Percentiles rank a stretch among this genome's conserved stretches.
Conservation (phyloP, 345 rosid genomes). For the Clausena lansium region DNA sequence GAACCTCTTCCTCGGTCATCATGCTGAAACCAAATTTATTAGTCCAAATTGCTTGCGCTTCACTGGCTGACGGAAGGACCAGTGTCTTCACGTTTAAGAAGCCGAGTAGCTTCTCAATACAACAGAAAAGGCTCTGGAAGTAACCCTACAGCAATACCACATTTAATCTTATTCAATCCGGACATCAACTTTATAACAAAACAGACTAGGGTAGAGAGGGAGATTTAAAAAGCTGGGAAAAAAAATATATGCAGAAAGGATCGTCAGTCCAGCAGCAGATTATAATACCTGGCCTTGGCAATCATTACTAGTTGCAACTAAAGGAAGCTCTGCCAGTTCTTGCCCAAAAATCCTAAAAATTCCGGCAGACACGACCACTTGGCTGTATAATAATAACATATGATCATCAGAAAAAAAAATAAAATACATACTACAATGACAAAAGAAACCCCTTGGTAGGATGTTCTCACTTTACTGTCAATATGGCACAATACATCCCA, state of each 20-base stretch:
- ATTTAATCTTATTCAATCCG: background rate
- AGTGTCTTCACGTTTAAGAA: conserved; percentile 63
- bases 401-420: background rate
- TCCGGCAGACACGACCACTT: conserved; percentile 75
- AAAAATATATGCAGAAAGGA: no score
- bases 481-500: conserved; percentile 83
- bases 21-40: conserved; percentile 72
- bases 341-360: conserved; percentile 73
- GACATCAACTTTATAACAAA: background rate
- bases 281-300: conserved; percentile 63
- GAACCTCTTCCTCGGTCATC: conserved; percentile 64
- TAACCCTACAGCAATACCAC: conserved; percentile 57
- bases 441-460: background rate
- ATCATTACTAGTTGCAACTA: conserved; percentile 74
- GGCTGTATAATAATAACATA: conserved; percentile 45
- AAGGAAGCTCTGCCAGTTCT: conserved; percentile 90
- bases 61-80: conserved; percentile 87
- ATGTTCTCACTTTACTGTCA: conserved; percentile 73
- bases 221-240: background rate
- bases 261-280: background rate
- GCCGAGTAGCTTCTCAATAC: conserved; percentile 70
- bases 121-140: conserved; percentile 71
- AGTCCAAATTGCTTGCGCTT: conserved; percentile 90
- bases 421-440: background rate
- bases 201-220: background rate